Conservation (phyloP, 2,329 filamentous ascomycete genomes). For the Ophiostoma sp. region DNA sequence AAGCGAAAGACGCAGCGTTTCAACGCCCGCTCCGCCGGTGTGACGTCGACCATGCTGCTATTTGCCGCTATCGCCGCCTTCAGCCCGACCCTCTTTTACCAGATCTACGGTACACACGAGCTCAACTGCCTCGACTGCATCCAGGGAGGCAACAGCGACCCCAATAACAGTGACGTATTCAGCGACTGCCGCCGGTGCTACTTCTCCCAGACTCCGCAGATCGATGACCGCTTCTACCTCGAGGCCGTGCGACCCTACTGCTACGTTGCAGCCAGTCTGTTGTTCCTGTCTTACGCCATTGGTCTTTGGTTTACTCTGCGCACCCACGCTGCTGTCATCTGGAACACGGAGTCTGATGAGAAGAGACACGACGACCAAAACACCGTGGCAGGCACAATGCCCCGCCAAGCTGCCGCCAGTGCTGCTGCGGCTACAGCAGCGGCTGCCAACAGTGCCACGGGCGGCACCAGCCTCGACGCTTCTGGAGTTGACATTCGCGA, state of each 20-base stretch:
- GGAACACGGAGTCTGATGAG: slow-evolving; percentile 79
- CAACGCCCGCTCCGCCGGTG: slow-evolving; percentile 91
- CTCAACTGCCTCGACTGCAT: slow-evolving; percentile 71
- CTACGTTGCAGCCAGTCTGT: slow-evolving; percentile 74
- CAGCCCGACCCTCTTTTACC: slow-evolving; percentile 93
- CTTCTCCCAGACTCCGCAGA: slow-evolving; percentile 79
- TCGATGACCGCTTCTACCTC: slow-evolving; percentile 82
- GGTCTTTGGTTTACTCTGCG: slow-evolving; percentile 92
- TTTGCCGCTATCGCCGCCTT: slow-evolving; percentile 96
- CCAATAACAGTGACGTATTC: slow-evolving; percentile 6
- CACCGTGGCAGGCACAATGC: not conserved
- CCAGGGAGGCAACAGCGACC: slow-evolving; percentile 31
- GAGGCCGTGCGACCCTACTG: slow-evolving; percentile 91
- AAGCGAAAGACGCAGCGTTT: slow-evolving; percentile 98
- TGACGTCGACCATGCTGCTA: slow-evolving; percentile 95
- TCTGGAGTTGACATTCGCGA: slow-evolving; percentile 70
- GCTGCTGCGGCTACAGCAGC: not conserved
- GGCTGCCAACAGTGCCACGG: not conserved
- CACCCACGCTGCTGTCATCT: slow-evolving; percentile 94
- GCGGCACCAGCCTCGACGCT: slow-evolving; percentile 39
- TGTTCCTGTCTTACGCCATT: slow-evolving; percentile 91
- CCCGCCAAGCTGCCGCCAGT: slow-evolving; percentile 1
- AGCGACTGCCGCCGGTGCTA: slow-evolving; percentile 88
- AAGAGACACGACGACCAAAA: slow-evolving; percentile 58
- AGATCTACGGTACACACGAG: slow-evolving; percentile 97